Evolutionary conservation across 2,329 filamentous ascomycete genomes (phyloP), one percentile per base, ranked within the genome.

Genomic region (Raffaelea albimanens): DNA sequence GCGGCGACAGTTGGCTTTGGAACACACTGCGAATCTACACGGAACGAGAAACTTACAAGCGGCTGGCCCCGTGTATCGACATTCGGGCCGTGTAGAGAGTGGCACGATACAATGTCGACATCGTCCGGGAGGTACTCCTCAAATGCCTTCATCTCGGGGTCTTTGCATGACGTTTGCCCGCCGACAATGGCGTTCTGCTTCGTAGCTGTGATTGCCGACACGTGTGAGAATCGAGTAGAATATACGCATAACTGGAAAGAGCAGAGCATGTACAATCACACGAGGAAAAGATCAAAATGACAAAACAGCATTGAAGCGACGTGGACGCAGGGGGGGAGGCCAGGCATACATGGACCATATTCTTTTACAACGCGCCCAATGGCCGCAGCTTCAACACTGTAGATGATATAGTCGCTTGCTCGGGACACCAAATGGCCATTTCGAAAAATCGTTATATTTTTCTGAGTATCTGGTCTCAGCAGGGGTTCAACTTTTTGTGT

Each of bases 151-250:
- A 98, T 93, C 66, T 98, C 93, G 19, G 93, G 93, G 43, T 88
- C 89, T 68, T 98, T 98, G 75, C 93, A 98, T 1, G 93, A 97
- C 1, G 93, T 98, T 65, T 98, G 93, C 9, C 93, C 93, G 50
- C 93, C 94, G 20, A 98, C 93, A 53, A 98, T 94, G 55, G 93
- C 93, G 54, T 87, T 85, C 60, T 93, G 77, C 64, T 96, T 97
- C 49, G 93, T 98, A 55, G 93, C 90, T 95, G 61, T 53, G 7
- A 18, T 29, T 29, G 25, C 25, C 38, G 34, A 42, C 19, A 36
- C 43, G 40, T 36, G 55, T 58, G 43, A 59, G 53, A 52, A 53
- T 40, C 22, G n/a, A 34, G 20, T 25, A 25, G 20, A 34, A 22
- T 18, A 29, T 11, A n/a, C 14, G 16, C 4, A 9, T 40, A 14